Base-by-base conservation (phyloP, 2,329 filamentous ascomycete genomes). In the Aspergillus hiratsukae region DNA sequence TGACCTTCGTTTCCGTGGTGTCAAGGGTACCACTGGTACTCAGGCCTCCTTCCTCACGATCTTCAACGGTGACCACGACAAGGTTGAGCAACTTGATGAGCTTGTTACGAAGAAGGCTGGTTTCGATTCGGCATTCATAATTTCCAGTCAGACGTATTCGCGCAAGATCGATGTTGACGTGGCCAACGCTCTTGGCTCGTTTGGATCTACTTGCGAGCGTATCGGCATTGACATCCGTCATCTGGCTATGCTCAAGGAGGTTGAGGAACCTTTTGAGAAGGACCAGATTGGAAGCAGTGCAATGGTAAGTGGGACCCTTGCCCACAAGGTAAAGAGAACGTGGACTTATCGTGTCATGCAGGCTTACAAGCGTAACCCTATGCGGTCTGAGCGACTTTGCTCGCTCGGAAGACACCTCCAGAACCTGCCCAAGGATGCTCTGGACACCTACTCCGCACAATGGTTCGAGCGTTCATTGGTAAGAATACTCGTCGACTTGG, bases 231-330 rank as follows among this genome's bases (percentile, higher is more conserved):
- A 93, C 66, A 88, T 94, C 62, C 81, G 89, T 50, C 87, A 90
- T 68, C 78, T 93, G 49, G 87, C 87, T 5, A 80, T 82, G 67
- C 82, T 86, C 75, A 95, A 96, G 80, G 90, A 95, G 73, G 79
- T 94, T 57, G 91, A 95, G 69, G 89, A 92, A 78, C 90, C 89
- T 0, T 90, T 91, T 65, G 89, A 92, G 76, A 85, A 85, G 66
- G 83, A 86, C 62, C 90, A 95, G 75, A 91, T 92, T 63, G 89
- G 87, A 28, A 84, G 80, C 48, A 83, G 79, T 49, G 85, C 85
- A 7, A 83, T 84, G 81, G 71, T 74, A 35, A 56, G 68, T 61
- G 5, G 14, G 3, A 40, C n/a, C 8, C 28, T 37, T 31, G 19
- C 11, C 19, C 17, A 14, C 49, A 11, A 6, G 28, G 21, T 40